Conservation (phyloP, 1,139 yeast genomes). For the Arxiozyma slooffiae region DNA sequence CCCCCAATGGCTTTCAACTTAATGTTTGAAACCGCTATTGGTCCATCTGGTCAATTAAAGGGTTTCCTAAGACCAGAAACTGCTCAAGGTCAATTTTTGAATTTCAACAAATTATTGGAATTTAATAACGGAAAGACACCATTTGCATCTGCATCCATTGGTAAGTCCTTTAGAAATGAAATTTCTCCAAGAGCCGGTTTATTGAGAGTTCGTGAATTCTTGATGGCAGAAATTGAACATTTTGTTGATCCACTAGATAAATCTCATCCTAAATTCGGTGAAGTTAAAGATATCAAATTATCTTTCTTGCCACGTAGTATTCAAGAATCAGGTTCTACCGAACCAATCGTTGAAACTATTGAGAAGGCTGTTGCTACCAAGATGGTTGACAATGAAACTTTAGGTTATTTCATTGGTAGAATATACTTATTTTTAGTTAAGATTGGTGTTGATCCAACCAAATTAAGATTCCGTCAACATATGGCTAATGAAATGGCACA, state of each 20-base stretch:
- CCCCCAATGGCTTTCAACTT: slow-evolving; percentile 92
- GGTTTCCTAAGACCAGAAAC: slow-evolving; percentile 98
- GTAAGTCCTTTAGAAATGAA: slow-evolving; percentile 97
- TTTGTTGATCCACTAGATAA: slow-evolving; percentile 90
- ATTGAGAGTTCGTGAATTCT: slow-evolving; percentile 93
- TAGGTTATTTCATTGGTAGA: slow-evolving; percentile 94
- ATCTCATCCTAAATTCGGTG: slow-evolving; percentile 67
- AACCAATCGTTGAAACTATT: slow-evolving; percentile 51
- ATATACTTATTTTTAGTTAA: slow-evolving; percentile 73
- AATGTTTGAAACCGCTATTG: slow-evolving; percentile 98
- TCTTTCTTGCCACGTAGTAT: slow-evolving; percentile 74
- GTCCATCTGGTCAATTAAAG: slow-evolving; percentile 93
- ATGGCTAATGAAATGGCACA: slow-evolving; percentile 99
- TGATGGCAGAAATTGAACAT: slow-evolving; percentile 99
- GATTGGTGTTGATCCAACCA: slow-evolving; percentile 79
- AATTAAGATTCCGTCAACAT: slow-evolving; percentile 96
- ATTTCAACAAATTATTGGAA: slow-evolving; percentile 86
- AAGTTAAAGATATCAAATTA: slow-evolving; percentile 63
- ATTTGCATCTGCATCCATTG: slow-evolving; percentile 96
- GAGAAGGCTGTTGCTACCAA: slow-evolving; percentile 86
- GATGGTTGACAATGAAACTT: slow-evolving; percentile 91
- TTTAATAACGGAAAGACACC: slow-evolving; percentile 96
- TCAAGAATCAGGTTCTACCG: slow-evolving; percentile 78
- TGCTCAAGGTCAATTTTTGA: slow-evolving; percentile 97
- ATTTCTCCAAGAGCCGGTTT: slow-evolving; percentile 97